Percentiles rank a stretch among this genome's conserved stretches.
These are phyloP conservation scores for Hippophae gyantsensis DNA, from an alignment of 306 rosid species.

Conservation along the genomic window DNA sequence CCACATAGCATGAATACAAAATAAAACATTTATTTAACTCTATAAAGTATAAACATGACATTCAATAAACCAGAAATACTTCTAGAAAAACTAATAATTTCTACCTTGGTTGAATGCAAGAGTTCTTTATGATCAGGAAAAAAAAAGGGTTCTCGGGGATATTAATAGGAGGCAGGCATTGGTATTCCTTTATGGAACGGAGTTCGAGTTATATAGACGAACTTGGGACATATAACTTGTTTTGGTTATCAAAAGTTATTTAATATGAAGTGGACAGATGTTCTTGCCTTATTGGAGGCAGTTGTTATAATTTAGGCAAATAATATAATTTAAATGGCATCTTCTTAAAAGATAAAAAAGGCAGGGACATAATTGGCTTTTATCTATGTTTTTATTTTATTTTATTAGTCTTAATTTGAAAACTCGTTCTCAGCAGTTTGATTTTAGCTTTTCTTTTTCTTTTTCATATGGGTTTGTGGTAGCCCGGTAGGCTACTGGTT, in stretches of 20 bases:
- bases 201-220: constrained; percentile 28
- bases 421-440: neutral
- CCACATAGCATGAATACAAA: neutral
- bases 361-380: too few species aligned
- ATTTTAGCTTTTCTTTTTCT: neutral
- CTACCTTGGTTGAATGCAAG: too few species aligned
- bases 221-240: constrained; percentile 1
- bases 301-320: too few species aligned
- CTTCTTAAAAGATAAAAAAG: too few species aligned
- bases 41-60: constrained; percentile 4
- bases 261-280: neutral
- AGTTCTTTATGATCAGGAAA: neutral
- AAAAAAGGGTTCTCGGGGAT: neutral
- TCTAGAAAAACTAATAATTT: too few species aligned
- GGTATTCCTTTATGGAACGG: neutral
- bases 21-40: neutral
- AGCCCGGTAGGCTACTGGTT: constrained; percentile 23
- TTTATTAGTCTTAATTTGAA: constrained; percentile 4
- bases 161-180: neutral
- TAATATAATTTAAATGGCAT: too few species aligned
- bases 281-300: too few species aligned
- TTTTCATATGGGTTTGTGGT: neutral
- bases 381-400: neutral
- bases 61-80: neutral
- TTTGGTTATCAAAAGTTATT: constrained; percentile 5